phyloP scores from a whole-genome alignment of 768 basidiomycete genomes.

The Podaxis sp. region DNA sequence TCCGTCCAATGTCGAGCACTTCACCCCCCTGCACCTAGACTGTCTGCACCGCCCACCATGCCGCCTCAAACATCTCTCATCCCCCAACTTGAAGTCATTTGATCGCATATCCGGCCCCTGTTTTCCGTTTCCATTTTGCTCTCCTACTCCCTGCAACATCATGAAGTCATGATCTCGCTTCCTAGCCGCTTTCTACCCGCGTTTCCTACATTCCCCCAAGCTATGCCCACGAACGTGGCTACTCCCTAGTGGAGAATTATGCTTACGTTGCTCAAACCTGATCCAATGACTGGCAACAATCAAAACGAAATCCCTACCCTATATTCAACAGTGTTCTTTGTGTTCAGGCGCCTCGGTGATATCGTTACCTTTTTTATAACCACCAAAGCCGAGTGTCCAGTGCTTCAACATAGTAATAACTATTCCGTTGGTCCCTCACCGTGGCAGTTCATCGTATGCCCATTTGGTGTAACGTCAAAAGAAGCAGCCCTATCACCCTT shows the following conservation, averaged over 20 bases:
- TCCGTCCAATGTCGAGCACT: neutral
- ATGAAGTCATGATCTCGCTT: conserved; percentile 12
- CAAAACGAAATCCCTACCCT: neutral
- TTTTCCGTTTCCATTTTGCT: conserved; percentile 9
- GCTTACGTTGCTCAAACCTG: neutral
- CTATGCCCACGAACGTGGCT: neutral
- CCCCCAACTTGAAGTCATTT: neutral
- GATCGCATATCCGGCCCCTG: conserved; percentile 3
- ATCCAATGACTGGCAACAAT: conserved; percentile 4
- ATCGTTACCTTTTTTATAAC: neutral
- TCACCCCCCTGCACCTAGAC: neutral
- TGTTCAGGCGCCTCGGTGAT: neutral
- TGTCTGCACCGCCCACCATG: neutral
- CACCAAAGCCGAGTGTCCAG: neutral
- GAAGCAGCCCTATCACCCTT: conserved; percentile 8
- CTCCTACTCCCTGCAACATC: conserved; percentile 8
- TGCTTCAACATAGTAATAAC: neutral
- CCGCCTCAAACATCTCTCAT: neutral
- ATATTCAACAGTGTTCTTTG: neutral
- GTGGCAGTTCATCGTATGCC: neutral
- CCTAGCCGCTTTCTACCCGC: conserved; percentile 11
- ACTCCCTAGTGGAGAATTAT: neutral
- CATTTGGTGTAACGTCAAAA: neutral
- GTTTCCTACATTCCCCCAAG: conserved; percentile 5
- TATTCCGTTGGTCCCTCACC: neutral